Conservation (phyloP, 768 basidiomycete genomes). For the Kwoniella botswanensis region DNA sequence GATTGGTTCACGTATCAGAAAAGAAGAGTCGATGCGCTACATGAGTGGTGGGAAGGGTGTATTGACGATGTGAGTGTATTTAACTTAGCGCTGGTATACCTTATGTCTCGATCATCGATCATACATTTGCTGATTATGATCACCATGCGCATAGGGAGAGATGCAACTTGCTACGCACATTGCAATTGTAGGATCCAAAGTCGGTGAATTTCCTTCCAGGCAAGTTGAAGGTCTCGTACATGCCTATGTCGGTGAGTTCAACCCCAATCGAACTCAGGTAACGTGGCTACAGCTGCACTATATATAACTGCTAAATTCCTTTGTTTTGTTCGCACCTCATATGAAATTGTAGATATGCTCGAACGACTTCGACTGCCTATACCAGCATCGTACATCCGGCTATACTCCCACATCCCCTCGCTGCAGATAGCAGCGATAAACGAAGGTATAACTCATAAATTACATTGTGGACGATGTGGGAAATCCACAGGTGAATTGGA, state of each 20-base stretch:
- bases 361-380: slow-evolving; percentile 34
- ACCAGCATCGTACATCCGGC: slow-evolving; percentile 42
- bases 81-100: neutral
- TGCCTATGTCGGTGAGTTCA: slow-evolving; percentile 48
- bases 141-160: slow-evolving; percentile 35
- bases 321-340: no score
- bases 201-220: slow-evolving; percentile 33
- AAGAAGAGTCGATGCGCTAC: slow-evolving; percentile 30
- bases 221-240: slow-evolving; percentile 40
- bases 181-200: slow-evolving; percentile 29
- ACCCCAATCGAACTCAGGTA: neutral
- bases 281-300: no score
- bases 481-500: slow-evolving; percentile 45
- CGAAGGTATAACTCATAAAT: slow-evolving; percentile 46
- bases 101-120: no score
- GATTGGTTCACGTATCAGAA: slow-evolving; percentile 33
- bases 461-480: slow-evolving; percentile 40
- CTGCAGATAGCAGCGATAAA: slow-evolving; percentile 36
- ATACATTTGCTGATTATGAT: neutral
- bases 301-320: no score
- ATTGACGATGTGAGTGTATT: slow-evolving; percentile 46
- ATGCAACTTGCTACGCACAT: slow-evolving; percentile 44
- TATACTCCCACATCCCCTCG: slow-evolving; percentile 29
- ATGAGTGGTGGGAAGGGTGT: slow-evolving; percentile 41
- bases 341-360: slow-evolving; percentile 36